Conservation (phyloP, 2,329 filamentous ascomycete genomes). For the Cytospora piceae region DNA sequence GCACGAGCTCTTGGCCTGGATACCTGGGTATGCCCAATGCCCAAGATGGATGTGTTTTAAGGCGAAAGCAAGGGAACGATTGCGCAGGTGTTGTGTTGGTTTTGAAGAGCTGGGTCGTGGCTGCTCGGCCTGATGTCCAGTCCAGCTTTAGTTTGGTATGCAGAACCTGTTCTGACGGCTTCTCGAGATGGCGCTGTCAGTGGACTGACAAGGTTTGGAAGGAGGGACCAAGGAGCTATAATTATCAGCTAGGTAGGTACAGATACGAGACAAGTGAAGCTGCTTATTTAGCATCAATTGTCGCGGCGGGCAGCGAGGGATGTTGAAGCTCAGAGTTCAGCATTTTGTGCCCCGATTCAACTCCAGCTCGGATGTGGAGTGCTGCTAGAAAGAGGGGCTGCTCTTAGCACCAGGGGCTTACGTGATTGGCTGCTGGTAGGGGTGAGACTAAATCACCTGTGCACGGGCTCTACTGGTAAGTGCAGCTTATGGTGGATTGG, state of each 20-base stretch:
- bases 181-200: neutral
- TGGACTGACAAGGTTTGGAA: neutral
- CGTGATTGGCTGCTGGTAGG: neutral
- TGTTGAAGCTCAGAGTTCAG: neutral
- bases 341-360: slow-evolving; percentile 2
- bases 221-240: neutral
- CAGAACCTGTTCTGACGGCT: neutral
- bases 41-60: neutral
- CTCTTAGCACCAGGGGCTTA: neutral
- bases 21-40: neutral
- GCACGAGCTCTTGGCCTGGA: neutral
- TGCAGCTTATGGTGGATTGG: neutral
- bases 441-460: neutral
- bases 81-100: neutral
- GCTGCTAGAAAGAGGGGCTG: slow-evolving; percentile 24
- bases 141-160: neutral
- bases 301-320: neutral
- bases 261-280: neutral
- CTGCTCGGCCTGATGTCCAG: neutral
- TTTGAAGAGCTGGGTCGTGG: neutral
- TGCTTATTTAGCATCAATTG: neutral
- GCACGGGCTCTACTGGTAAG: neutral
- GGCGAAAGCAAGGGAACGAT: neutral
- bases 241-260: neutral
- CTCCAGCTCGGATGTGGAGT: slow-evolving; percentile 13